phyloP scores from a whole-genome alignment of 345 rosid genomes.

The Citrus hindsii region DNA sequence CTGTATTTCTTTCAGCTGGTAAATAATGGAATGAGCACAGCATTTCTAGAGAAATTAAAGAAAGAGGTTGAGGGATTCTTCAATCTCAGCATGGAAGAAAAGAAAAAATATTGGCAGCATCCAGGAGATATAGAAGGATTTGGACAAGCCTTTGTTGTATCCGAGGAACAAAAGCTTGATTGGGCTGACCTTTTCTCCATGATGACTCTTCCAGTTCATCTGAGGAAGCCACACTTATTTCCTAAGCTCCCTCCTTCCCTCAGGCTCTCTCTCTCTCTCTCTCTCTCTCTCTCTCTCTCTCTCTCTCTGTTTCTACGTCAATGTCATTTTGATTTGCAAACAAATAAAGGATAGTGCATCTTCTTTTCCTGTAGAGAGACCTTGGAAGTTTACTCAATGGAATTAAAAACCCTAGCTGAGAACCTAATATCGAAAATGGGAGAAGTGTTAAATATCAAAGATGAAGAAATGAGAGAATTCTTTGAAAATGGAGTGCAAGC shows the following conservation, averaged over 20 bases:
- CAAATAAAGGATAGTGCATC: neutral
- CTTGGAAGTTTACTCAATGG: neutral
- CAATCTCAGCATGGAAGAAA: conserved; percentile 29
- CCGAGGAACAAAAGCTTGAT: conserved; percentile 31
- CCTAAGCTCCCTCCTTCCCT: conserved; percentile 24
- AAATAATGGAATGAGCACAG: conserved; percentile 14
- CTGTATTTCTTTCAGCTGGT: conserved; percentile 6
- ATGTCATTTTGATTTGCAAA: neutral
- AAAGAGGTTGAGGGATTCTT: conserved; percentile 19
- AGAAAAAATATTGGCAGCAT: conserved; percentile 20
- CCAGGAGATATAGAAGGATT: conserved; percentile 32
- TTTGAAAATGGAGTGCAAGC: conserved; percentile 1
- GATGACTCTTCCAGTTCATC: conserved; percentile 17
- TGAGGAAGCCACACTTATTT: conserved; percentile 21
- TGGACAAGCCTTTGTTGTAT: conserved; percentile 21
- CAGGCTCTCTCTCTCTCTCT: conserved; percentile 11
- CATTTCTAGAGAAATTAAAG: conserved; percentile 17
- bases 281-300: no score
- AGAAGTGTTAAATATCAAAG: neutral
- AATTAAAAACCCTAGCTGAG: neutral
- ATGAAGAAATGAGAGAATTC: no score
- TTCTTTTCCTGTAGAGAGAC: neutral
- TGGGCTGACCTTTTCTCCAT: conserved; percentile 29
- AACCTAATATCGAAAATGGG: neutral
- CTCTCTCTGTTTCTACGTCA: neutral